Conservation (phyloP, 1,284 basidiomycete species). For the Hymenochaete sp. region DNA sequence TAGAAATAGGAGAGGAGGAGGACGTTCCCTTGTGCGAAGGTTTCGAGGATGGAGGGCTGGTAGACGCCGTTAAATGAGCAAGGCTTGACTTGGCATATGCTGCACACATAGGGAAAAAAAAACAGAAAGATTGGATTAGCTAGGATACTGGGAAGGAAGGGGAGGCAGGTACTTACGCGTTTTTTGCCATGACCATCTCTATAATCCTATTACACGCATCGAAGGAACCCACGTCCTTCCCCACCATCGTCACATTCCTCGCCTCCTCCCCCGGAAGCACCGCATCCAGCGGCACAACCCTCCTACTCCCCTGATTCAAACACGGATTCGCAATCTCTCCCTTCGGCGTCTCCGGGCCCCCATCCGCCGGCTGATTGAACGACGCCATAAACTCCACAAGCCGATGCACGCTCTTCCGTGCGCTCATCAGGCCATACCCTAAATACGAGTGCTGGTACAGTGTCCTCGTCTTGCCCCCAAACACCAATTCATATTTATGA, state of each 20-base stretch:
- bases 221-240: constrained; percentile 73
- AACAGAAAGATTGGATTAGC: not conserved
- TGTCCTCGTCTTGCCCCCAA: constrained; percentile 62
- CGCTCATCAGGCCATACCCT: constrained; percentile 93
- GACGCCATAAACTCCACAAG: constrained; percentile 83
- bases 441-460: constrained; percentile 95
- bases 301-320: constrained; percentile 58
- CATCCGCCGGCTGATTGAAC: constrained; percentile 23
- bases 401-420: constrained; percentile 78
- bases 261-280: constrained; percentile 34
- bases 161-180: constrained; percentile 58
- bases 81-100: constrained; percentile 81
- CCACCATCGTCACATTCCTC: constrained; percentile 74
- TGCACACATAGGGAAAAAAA: constrained; percentile 24
- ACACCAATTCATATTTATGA: constrained; percentile 84
- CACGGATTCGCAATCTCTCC: constrained; percentile 64
- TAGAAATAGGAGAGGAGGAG: constrained; percentile 95
- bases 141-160: constrained; percentile 11
- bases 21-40: constrained; percentile 74
- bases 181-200: constrained; percentile 92
- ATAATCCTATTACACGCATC: constrained; percentile 81
- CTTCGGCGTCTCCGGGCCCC: constrained; percentile 18
- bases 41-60: constrained; percentile 89
- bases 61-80: constrained; percentile 98
- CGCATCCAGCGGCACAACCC: constrained; percentile 63